A percentile compares a stretch with the other conserved stretches of the same genome.
Conservation (phyloP, 768 basidiomycete genomes). For the Hericium alpestre region DNA sequence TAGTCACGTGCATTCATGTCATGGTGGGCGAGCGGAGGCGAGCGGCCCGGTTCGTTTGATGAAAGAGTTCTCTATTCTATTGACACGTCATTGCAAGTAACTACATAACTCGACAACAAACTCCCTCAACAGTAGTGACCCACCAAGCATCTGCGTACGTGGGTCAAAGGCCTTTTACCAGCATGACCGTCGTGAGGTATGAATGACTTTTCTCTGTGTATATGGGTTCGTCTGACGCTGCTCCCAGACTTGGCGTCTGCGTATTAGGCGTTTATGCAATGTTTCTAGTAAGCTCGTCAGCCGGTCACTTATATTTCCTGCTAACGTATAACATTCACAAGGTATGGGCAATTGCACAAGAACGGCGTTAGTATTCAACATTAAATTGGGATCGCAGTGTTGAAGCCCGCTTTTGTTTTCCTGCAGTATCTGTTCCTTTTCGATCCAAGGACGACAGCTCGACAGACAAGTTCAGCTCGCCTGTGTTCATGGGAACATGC, state of each 20-base stretch:
- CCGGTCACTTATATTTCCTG: background rate
- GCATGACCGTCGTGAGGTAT: too few species aligned
- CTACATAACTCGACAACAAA: too few species aligned
- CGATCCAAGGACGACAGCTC: conserved; percentile 50
- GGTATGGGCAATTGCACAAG: conserved; percentile 92
- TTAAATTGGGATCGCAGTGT: background rate
- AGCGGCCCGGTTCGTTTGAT: too few species aligned
- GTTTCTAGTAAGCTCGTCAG: conserved; percentile 10
- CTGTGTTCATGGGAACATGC: conserved; percentile 75
- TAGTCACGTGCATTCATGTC: too few species aligned
- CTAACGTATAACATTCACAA: conserved; percentile 18
- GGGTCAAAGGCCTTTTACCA: too few species aligned
- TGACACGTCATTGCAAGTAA: too few species aligned
- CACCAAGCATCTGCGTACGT: too few species aligned
- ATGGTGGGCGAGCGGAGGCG: too few species aligned
- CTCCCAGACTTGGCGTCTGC: conserved; percentile 34
- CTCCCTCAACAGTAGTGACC: too few species aligned
- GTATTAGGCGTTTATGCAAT: conserved; percentile 14
- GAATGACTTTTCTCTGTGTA: too few species aligned
- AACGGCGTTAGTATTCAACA: conserved; percentile 52
- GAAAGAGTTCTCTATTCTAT: too few species aligned
- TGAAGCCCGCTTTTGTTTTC: background rate
- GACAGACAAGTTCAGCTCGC: conserved; percentile 71
- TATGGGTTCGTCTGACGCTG: conserved; percentile 5
- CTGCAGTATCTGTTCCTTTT: conserved; percentile 75